phyloP scores from a whole-genome alignment of 441 rosid genomes.

The Breynia disticha region DNA sequence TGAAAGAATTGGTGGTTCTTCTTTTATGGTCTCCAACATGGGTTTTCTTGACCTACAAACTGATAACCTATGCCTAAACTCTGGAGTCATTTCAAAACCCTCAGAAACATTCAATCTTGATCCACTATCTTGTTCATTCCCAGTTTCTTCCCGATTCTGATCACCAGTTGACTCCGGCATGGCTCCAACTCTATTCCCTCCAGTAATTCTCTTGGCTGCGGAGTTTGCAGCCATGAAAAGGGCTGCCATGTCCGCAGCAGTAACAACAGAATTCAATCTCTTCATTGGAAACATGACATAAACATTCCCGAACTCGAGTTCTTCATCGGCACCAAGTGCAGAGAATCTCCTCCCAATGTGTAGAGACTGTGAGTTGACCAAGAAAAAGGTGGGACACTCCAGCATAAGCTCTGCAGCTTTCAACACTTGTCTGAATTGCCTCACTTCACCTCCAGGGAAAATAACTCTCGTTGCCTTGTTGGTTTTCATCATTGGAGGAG shows the following conservation, averaged over 20 bases:
- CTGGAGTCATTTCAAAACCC: slow-evolving; percentile 21
- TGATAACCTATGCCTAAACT: slow-evolving; percentile 28
- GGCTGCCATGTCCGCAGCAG: slow-evolving; percentile 42
- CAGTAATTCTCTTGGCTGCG: slow-evolving; percentile 31
- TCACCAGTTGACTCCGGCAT: background rate
- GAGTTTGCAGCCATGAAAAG: slow-evolving; percentile 43
- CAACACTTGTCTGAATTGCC: slow-evolving; percentile 31
- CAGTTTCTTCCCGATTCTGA: background rate
- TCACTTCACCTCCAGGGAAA: slow-evolving; percentile 45
- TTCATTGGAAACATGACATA: slow-evolving; percentile 53
- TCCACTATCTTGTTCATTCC: slow-evolving; percentile 2
- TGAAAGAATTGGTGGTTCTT: slow-evolving; percentile 27
- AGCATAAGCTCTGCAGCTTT: slow-evolving; percentile 62
- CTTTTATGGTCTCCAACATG: slow-evolving; percentile 49
- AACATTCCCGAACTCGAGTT: slow-evolving; percentile 41
- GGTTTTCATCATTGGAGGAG: slow-evolving; percentile 28
- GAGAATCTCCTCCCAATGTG: slow-evolving; percentile 49
- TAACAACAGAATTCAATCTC: slow-evolving; percentile 33
- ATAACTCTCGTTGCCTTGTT: slow-evolving; percentile 34
- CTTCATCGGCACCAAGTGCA: slow-evolving; percentile 50
- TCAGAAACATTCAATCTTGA: slow-evolving; percentile 10
- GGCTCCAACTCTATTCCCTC: slow-evolving; percentile 5
- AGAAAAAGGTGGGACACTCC: slow-evolving; percentile 46
- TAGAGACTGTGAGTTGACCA: slow-evolving; percentile 37
- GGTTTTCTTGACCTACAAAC: slow-evolving; percentile 52